A percentile compares a stretch with the other conserved stretches of the same genome.
Conservation (phyloP, 108 stramenopile species). For the Conticribra guillardii region DNA sequence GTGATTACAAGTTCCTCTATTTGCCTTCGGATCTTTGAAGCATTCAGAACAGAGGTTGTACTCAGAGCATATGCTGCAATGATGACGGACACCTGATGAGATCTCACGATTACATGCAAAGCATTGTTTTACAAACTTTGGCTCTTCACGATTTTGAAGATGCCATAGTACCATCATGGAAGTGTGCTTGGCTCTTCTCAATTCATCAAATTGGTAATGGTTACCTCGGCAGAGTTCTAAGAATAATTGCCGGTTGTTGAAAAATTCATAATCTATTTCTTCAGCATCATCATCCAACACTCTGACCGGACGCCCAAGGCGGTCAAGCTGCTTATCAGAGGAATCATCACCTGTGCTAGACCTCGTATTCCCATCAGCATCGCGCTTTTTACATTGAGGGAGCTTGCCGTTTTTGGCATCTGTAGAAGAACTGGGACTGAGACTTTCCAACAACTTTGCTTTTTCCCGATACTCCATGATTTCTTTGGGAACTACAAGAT, state of each 20-base stretch:
- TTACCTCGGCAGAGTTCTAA: constrained; percentile 91
- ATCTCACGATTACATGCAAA: constrained; percentile 83
- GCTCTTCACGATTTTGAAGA: constrained; percentile 94
- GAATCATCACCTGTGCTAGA: constrained; percentile 7
- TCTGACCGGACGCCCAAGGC: constrained; percentile 62
- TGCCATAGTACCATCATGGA: constrained; percentile 99
- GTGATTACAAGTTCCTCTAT: constrained; percentile 81
- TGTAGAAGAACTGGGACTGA: too few relatives aligned
- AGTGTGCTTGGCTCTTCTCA: constrained; percentile 97
- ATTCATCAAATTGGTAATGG: constrained; percentile 99
- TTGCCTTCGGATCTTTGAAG: constrained; percentile 69
- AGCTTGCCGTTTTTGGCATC: constrained; percentile 6
- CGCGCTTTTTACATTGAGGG: constrained; percentile 51
- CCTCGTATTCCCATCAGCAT: constrained; percentile 49
- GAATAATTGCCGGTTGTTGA: constrained; percentile 88
- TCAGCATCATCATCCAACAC: constrained; percentile 90
- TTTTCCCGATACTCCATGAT: constrained; percentile 62
- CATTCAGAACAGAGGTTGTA: constrained; percentile 93
- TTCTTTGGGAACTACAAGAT: constrained; percentile 76
- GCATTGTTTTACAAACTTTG: constrained; percentile 94
- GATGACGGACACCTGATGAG: constrained; percentile 80
- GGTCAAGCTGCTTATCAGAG: constrained; percentile 28
- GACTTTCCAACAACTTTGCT: constrained; percentile 11
- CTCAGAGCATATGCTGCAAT: constrained; percentile 89
- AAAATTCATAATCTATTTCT: constrained; percentile 88